Evolutionary conservation across 768 basidiomycete species (phyloP).

Genomic region (Cubamyces sp.): DNA sequence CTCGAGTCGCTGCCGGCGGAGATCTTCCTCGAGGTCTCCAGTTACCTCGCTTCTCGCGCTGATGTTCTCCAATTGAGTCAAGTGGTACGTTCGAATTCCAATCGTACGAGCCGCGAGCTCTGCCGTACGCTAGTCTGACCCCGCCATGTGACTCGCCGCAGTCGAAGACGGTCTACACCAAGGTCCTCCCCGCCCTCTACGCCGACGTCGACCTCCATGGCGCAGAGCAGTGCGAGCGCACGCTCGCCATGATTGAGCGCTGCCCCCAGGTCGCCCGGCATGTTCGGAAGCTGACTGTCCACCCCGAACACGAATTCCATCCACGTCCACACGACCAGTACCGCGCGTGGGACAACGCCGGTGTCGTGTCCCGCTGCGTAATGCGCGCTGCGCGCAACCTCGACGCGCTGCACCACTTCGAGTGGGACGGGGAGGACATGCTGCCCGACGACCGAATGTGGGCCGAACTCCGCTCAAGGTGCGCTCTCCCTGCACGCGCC

Average conservation of each 20-base stretch:
- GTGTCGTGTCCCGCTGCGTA: conserved; percentile 54
- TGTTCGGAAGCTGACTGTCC: conserved; percentile 59
- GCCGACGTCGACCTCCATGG: conserved; percentile 56
- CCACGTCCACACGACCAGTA: conserved; percentile 13
- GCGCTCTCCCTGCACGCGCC: conserved; percentile 27
- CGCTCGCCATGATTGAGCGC: conserved; percentile 64
- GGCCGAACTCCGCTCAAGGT: conserved; percentile 74
- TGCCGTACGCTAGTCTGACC: neutral
- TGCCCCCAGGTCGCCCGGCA: conserved; percentile 67
- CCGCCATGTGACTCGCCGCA: conserved; percentile 30
- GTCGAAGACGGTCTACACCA: conserved; percentile 58
- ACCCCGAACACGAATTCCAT: conserved; percentile 36
- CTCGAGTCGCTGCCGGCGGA: conserved; percentile 52
- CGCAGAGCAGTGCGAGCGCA: conserved; percentile 60
- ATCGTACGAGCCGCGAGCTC: conserved; percentile 22
- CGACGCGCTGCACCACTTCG: conserved; percentile 67
- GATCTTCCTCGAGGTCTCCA: conserved; percentile 67
- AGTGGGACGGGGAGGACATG: conserved; percentile 70
- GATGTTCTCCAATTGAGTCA: conserved; percentile 65
- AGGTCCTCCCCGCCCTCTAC: conserved; percentile 64
- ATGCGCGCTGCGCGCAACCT: conserved; percentile 51
- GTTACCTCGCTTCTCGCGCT: conserved; percentile 50
- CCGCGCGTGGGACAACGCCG: conserved; percentile 36
- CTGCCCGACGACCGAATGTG: conserved; percentile 77
- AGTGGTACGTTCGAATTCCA: conserved; percentile 47